Conservation (phyloP, 23 red algal genomes). For the Chondrus crispus region DNA sequence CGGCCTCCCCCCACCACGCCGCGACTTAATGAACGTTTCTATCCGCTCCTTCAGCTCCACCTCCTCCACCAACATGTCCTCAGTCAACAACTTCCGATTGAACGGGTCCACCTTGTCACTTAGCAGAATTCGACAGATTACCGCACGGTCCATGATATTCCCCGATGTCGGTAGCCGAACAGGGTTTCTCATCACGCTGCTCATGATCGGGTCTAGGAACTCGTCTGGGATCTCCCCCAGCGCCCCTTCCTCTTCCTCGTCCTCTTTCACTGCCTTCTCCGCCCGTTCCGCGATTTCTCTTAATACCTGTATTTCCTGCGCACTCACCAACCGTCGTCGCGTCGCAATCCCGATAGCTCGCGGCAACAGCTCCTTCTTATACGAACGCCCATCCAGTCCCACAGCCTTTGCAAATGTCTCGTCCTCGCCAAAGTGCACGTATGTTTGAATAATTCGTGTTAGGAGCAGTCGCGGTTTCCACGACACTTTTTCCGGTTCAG, state of each 20-base stretch:
- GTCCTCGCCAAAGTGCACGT: slow-evolving; percentile 67
- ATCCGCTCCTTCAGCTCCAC: slow-evolving; percentile 79
- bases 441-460: slow-evolving; percentile 75
- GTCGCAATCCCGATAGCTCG: slow-evolving; percentile 51
- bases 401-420: slow-evolving; percentile 73
- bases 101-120: slow-evolving; percentile 94
- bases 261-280: slow-evolving; percentile 27
- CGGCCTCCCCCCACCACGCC: background rate
- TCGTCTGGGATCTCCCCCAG: slow-evolving; percentile 91
- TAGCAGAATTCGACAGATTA: slow-evolving; percentile 92
- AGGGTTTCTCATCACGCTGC: slow-evolving; percentile 88
- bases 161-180: slow-evolving; percentile 89
- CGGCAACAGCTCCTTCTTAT: slow-evolving; percentile 69
- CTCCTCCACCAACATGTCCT: slow-evolving; percentile 79
- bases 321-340: slow-evolving; percentile 43
- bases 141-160: slow-evolving; percentile 83
- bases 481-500: slow-evolving; percentile 66
- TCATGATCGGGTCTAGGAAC: slow-evolving; percentile 96
- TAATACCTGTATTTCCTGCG: slow-evolving; percentile 44
- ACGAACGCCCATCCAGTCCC: slow-evolving; percentile 86
- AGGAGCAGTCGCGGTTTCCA: slow-evolving; percentile 90
- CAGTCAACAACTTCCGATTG: slow-evolving; percentile 86
- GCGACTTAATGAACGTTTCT: slow-evolving; percentile 52
- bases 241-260: slow-evolving; percentile 70
- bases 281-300: slow-evolving; percentile 12